Percentiles rank a stretch among this genome's conserved stretches.
phyloP scores from a whole-genome alignment of 305 asterid species.

The Coffea humblotiana region DNA sequence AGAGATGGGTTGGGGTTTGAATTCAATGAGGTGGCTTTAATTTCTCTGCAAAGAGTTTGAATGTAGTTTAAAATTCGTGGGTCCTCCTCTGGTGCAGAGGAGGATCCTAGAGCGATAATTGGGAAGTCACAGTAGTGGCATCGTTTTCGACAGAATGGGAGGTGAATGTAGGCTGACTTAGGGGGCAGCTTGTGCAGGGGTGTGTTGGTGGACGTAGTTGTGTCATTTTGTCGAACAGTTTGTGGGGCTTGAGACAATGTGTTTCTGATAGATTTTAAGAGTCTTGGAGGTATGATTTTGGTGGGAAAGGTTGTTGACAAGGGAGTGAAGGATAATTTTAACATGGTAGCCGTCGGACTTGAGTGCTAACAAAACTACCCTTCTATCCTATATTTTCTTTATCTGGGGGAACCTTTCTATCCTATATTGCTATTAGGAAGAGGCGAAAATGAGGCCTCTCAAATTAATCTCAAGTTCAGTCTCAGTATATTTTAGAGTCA shows the following conservation, averaged over 20 bases:
- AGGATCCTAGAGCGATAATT: constrained; percentile 73
- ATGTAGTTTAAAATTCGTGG: constrained; percentile 71
- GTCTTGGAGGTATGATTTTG: constrained; percentile 20
- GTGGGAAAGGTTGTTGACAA: constrained; percentile 34
- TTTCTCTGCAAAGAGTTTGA: constrained; percentile 64
- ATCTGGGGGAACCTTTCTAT: too few species aligned
- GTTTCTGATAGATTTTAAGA: not conserved
- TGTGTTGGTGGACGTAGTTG: constrained; percentile 20
- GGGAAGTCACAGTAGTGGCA: constrained; percentile 97
- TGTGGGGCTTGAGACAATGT: constrained; percentile 29
- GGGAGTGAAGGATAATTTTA: constrained; percentile 46
- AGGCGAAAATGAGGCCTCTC: not conserved
- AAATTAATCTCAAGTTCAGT: too few species aligned
- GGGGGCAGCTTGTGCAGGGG: constrained; percentile 36
- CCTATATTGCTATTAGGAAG: not conserved
- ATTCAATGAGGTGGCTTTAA: constrained; percentile 45
- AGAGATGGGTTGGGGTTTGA: constrained; percentile 54
- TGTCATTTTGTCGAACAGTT: constrained; percentile 78
- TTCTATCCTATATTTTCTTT: too few species aligned
- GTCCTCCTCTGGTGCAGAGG: constrained; percentile 47
- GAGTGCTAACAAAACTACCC: not conserved
- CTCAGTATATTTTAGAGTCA: too few species aligned
- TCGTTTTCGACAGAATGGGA: constrained; percentile 95
- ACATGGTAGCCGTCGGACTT: constrained; percentile 22
- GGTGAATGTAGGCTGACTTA: constrained; percentile 84